A percentile compares a stretch with the other conserved stretches of the same genome.
Evolutionary conservation across 2,329 filamentous ascomycete species (phyloP).

Genomic region (Neofusicoccum cordaticola): DNA sequence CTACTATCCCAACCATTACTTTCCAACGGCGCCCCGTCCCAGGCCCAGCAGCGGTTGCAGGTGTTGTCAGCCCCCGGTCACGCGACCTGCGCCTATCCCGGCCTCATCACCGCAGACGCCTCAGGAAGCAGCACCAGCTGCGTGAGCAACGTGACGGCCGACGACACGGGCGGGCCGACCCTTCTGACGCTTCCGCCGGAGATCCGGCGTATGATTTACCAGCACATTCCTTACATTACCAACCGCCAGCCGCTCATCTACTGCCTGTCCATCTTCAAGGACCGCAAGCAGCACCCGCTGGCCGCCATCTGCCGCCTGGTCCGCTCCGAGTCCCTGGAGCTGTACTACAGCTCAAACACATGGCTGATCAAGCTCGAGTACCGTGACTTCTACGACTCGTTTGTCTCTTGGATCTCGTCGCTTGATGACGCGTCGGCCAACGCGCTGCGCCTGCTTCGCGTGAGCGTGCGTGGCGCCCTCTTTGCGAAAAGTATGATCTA

Average conservation of each 20-base stretch:
- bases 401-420: slow-evolving; percentile 38
- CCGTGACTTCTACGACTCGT: slow-evolving; percentile 39
- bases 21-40: not conserved
- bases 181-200: slow-evolving; percentile 37
- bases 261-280: slow-evolving; percentile 39
- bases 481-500: slow-evolving; percentile 31
- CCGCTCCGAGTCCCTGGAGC: slow-evolving; percentile 36
- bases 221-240: slow-evolving; percentile 32
- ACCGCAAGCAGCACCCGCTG: slow-evolving; percentile 37
- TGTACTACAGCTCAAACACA: slow-evolving; percentile 40
- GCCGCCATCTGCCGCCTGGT: slow-evolving; percentile 34
- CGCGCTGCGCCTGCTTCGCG: slow-evolving; percentile 30
- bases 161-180: slow-evolving; percentile 21
- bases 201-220: slow-evolving; percentile 38
- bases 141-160: not conserved
- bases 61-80: not conserved
- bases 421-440: slow-evolving; percentile 31
- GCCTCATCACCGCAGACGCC: not conserved
- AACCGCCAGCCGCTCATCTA: slow-evolving; percentile 37
- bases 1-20: slow-evolving; percentile 16
- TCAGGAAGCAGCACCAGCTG: not conserved
- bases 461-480: slow-evolving; percentile 32
- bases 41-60: not conserved
- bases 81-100: not conserved
- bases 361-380: slow-evolving; percentile 41